Evolutionary conservation across 257 asterid genomes (phyloP).

Genomic region (Nicotiana undulata): DNA sequence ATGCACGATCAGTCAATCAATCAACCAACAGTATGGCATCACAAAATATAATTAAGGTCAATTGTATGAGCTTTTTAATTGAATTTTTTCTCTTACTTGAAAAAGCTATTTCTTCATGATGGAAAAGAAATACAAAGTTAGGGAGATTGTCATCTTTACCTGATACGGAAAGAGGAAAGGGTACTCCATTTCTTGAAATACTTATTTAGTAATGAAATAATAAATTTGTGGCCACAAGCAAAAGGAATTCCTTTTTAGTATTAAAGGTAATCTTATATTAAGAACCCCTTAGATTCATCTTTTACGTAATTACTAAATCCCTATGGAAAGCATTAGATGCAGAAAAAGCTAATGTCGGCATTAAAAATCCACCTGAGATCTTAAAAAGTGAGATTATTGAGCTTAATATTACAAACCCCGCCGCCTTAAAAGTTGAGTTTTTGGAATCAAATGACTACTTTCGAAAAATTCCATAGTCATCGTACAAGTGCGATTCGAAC

Average conservation of each 20-base stretch:
- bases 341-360: conserved; percentile 8
- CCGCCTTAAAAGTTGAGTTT: conserved; percentile 4
- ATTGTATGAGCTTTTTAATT: not conserved
- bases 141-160: not conserved
- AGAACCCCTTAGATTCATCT: conserved; percentile 3
- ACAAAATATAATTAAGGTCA: not conserved
- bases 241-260: not conserved
- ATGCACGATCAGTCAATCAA: not conserved
- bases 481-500: not conserved
- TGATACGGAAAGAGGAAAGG: not conserved
- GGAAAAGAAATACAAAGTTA: too few species aligned
- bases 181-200: not conserved
- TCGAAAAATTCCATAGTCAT: not conserved
- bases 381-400: not conserved
- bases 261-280: not conserved
- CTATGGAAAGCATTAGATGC: not conserved
- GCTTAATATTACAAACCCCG: not conserved
- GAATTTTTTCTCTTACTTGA: not conserved
- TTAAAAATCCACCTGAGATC: conserved; percentile 4
- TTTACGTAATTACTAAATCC: conserved; percentile 1
- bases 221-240: not conserved
- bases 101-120: not conserved
- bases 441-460: not conserved
- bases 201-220: not conserved
- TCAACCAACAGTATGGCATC: not conserved